Evolutionary conservation across 495 filamentous ascomycete genomes (phyloP).

Genomic region (Symbiotaphrina buchneri): DNA sequence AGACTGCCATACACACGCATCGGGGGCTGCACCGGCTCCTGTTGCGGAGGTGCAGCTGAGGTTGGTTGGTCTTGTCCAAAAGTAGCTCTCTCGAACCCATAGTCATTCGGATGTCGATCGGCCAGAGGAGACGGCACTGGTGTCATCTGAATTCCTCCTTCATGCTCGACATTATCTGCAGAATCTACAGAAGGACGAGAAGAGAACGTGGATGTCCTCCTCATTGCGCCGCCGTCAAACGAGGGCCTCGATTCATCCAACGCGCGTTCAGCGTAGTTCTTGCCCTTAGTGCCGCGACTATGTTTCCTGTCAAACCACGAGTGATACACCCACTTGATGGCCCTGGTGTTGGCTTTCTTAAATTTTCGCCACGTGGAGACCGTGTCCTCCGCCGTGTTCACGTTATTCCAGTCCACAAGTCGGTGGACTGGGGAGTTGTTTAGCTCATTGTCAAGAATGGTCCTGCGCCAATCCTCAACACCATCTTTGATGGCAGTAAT

Average conservation of each 20-base stretch:
- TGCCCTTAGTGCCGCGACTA: constrained; percentile 17
- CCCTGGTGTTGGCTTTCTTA: constrained; percentile 71
- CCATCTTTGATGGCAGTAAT: constrained; percentile 88
- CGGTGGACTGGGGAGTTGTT: constrained; percentile 94
- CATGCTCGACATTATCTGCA: constrained; percentile 15
- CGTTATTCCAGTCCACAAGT: constrained; percentile 72
- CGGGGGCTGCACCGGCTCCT: neutral
- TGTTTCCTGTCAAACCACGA: constrained; percentile 21
- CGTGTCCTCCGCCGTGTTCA: constrained; percentile 75
- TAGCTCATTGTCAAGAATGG: constrained; percentile 74
- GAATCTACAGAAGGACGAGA: constrained; percentile 7
- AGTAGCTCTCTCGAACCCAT: constrained; percentile 5
- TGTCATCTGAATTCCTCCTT: constrained; percentile 71
- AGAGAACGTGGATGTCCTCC: constrained; percentile 34
- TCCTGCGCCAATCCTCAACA: constrained; percentile 94
- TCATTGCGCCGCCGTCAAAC: constrained; percentile 33
- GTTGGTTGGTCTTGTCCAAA: neutral
- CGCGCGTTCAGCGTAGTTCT: constrained; percentile 19
- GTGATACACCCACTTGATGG: constrained; percentile 32
- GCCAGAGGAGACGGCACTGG: constrained; percentile 60
- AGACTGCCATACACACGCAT: constrained; percentile 36
- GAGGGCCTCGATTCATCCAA: constrained; percentile 36
- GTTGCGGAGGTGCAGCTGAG: neutral
- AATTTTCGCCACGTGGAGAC: constrained; percentile 69
- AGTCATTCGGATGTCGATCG: constrained; percentile 1